phyloP scores from a whole-genome alignment of 768 basidiomycete genomes.

The Tephrocybe sp. region DNA sequence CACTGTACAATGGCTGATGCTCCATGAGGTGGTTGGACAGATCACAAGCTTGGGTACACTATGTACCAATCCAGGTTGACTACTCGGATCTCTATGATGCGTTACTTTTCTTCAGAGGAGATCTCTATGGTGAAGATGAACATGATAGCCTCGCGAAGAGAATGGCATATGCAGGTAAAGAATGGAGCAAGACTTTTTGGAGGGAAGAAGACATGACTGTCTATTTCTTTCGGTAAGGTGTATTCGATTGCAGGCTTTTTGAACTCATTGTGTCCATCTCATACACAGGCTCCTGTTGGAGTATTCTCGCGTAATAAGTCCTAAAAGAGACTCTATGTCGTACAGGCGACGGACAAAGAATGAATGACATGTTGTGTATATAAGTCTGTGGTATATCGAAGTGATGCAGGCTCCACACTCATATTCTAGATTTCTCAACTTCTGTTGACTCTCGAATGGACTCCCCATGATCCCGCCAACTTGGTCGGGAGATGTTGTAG shows the following conservation, averaged over 20 bases:
- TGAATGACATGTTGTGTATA: background rate
- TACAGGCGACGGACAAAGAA: background rate
- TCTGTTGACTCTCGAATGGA: conserved; percentile 6
- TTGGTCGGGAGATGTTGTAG: conserved; percentile 58
- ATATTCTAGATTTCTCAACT: background rate
- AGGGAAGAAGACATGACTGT: conserved; percentile 53
- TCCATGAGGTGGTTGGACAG: conserved; percentile 48
- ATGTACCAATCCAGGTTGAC: conserved; percentile 62
- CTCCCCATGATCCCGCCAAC: conserved; percentile 37
- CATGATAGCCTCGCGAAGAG: conserved; percentile 56
- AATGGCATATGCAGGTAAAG: conserved; percentile 51
- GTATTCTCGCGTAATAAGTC: conserved; percentile 46
- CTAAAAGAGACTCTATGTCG: conserved; percentile 2
- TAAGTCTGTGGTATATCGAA: no score
- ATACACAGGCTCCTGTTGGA: conserved; percentile 42
- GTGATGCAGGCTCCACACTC: no score
- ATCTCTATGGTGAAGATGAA: conserved; percentile 43
- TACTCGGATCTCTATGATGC: conserved; percentile 64
- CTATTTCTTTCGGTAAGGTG: conserved; percentile 48
- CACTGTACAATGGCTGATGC: background rate
- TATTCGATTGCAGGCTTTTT: background rate
- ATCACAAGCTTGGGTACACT: conserved; percentile 67
- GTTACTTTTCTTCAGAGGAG: conserved; percentile 65
- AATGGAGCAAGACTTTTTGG: conserved; percentile 54
- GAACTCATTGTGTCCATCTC: background rate